phyloP scores from a whole-genome alignment of 148 eudicot species.

The Oxyria digyna region DNA sequence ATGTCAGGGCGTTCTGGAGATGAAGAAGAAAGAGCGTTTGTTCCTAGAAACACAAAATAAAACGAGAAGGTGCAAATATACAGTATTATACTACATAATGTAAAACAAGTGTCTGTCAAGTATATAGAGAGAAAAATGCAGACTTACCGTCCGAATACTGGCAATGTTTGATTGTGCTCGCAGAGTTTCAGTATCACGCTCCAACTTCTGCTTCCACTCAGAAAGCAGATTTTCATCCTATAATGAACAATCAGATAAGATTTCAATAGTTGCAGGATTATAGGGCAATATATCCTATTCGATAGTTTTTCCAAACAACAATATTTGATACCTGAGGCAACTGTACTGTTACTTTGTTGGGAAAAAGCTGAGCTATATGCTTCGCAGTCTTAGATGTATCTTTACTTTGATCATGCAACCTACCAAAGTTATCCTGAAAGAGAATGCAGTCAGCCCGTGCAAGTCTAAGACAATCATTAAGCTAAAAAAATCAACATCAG shows the following conservation, averaged over 20 bases:
- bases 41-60: not conserved
- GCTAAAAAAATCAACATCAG: not conserved
- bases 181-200: slow-evolving; percentile 75
- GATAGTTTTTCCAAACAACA: not conserved
- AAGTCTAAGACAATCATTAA: not conserved
- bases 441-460: not conserved
- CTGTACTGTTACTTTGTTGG: slow-evolving; percentile 82
- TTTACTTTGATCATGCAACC: slow-evolving; percentile 66
- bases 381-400: slow-evolving; percentile 67
- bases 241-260: slow-evolving; percentile 5
- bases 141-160: slow-evolving; percentile 66
- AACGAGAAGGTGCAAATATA: not conserved
- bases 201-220: slow-evolving; percentile 89
- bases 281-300: not conserved
- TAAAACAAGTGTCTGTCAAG: not conserved
- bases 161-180: slow-evolving; percentile 61
- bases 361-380: slow-evolving; percentile 73
- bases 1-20: not conserved
- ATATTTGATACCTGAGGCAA: slow-evolving; percentile 66
- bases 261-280: not conserved
- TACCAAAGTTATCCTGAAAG: slow-evolving; percentile 68
- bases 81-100: not conserved
- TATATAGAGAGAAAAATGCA: not conserved
- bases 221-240: slow-evolving; percentile 70
- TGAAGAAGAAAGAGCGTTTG: not conserved